Conservation (phyloP, 108 stramenopile species). For the Cyclotella distinguenda region DNA sequence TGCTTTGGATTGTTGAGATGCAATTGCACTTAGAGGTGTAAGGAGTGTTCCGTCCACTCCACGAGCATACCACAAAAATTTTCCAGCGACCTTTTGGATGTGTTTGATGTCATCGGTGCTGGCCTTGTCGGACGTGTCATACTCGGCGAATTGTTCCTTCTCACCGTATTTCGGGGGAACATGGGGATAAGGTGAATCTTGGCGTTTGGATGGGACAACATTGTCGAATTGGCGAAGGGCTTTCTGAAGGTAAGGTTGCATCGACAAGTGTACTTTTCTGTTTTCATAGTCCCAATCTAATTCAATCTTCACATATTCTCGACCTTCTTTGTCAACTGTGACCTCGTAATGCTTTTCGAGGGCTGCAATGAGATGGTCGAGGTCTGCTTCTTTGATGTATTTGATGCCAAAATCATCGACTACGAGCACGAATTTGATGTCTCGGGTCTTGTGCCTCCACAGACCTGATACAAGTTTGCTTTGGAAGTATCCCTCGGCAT, state of each 20-base stretch:
- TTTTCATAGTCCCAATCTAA: too few relatives aligned
- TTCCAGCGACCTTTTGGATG: neutral
- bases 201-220: too few relatives aligned
- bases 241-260: too few relatives aligned
- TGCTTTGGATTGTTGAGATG: too few relatives aligned
- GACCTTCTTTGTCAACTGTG: conserved; percentile 1
- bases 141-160: conserved; percentile 4
- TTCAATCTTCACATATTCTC: too few relatives aligned
- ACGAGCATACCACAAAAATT: too few relatives aligned
- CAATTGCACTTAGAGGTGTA: too few relatives aligned
- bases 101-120: neutral
- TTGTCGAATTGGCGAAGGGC: too few relatives aligned
- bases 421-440: neutral
- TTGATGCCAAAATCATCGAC: too few relatives aligned
- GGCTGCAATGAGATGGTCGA: neutral
- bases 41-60: too few relatives aligned
- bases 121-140: neutral
- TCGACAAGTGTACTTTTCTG: conserved; percentile 2
- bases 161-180: too few relatives aligned
- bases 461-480: neutral
- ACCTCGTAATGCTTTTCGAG: conserved; percentile 3
- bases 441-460: neutral
- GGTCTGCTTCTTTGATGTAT: neutral
- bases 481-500: conserved; percentile 1
- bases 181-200: too few relatives aligned